Evolutionary conservation across 495 filamentous ascomycete genomes (phyloP).

Genomic region (Neurospora tetraspora): DNA sequence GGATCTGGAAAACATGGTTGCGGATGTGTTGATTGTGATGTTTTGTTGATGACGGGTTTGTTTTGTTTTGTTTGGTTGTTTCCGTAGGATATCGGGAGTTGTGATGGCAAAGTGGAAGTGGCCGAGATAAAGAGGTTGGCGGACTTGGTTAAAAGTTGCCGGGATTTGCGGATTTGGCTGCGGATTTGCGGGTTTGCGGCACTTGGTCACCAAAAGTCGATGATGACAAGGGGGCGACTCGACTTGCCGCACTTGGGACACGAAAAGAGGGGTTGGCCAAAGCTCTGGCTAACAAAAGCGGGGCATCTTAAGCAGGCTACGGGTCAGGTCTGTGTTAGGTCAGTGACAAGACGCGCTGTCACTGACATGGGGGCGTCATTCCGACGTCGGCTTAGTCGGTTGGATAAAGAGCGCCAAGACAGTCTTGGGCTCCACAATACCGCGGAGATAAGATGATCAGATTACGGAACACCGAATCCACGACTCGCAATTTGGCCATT

Average conservation of each 20-base stretch:
- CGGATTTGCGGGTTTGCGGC: constrained; percentile 10
- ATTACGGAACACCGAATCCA: constrained; percentile 15
- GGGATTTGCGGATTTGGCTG: constrained; percentile 7
- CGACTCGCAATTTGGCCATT: not conserved
- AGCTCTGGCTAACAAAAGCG: constrained; percentile 14
- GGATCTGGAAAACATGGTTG: constrained; percentile 27
- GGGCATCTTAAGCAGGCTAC: not conserved
- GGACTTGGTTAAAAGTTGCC: constrained; percentile 12
- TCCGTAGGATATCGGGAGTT: not conserved
- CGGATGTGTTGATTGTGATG: not conserved
- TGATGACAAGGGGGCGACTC: constrained; percentile 25
- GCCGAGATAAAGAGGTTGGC: constrained; percentile 1
- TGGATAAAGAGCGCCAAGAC: not conserved
- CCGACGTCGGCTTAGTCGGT: constrained; percentile 21
- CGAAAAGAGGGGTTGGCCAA: constrained; percentile 6
- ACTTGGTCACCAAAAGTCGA: constrained; percentile 13
- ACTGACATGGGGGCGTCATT: constrained; percentile 11
- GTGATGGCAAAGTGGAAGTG: constrained; percentile 1
- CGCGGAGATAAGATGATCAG: constrained; percentile 30
- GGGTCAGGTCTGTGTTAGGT: constrained; percentile 2
- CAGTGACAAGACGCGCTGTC: not conserved
- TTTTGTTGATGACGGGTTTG: not conserved
- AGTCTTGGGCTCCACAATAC: constrained; percentile 2
- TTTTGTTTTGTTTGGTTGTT: not conserved
- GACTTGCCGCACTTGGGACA: constrained; percentile 9